A percentile compares a stretch with the other conserved stretches of the same genome.
Evolutionary conservation across 352 stramenopile species (phyloP).

Genomic region (Phytophthora capsici): DNA sequence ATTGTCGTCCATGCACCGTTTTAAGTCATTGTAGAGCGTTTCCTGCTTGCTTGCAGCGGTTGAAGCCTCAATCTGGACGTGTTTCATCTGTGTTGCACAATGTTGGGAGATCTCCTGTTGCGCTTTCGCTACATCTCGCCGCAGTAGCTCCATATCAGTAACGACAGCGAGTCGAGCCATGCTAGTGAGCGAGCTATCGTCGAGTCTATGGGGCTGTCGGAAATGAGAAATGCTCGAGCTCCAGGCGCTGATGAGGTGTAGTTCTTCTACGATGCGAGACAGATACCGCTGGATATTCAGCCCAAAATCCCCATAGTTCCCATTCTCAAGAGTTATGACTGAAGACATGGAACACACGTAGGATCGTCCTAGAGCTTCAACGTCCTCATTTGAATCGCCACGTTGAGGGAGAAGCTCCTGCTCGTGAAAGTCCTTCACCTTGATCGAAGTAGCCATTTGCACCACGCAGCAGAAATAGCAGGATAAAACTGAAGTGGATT

Average conservation of each 20-base stretch:
- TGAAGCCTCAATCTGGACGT: conserved; percentile 38
- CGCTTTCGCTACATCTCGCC: conserved; percentile 37
- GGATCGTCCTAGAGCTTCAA: conserved; percentile 18
- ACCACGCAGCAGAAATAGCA: not conserved
- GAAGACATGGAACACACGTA: conserved; percentile 47
- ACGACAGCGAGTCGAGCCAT: conserved; percentile 30
- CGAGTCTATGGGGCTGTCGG: not conserved
- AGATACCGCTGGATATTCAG: conserved; percentile 53
- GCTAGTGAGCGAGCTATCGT: conserved; percentile 13
- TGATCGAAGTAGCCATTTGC: conserved; percentile 14
- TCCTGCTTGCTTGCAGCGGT: conserved; percentile 23
- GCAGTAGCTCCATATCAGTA: conserved; percentile 30
- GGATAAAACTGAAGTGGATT: not conserved
- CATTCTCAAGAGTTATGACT: conserved; percentile 41
- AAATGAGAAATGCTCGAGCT: conserved; percentile 23
- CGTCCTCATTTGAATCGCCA: conserved; percentile 4
- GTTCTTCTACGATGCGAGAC: conserved; percentile 58
- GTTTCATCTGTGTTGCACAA: conserved; percentile 39
- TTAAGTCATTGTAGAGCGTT: conserved; percentile 34
- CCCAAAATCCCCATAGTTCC: conserved; percentile 28
- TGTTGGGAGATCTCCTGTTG: conserved; percentile 53
- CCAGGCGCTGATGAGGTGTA: conserved; percentile 58
- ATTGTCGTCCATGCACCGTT: conserved; percentile 42
- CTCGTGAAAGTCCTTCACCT: conserved; percentile 4
- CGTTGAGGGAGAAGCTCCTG: not conserved